These are phyloP conservation scores for Plasmodium falciparum DNA, from an alignment of 169 alveolate species.

Conservation along the genomic window DNA sequence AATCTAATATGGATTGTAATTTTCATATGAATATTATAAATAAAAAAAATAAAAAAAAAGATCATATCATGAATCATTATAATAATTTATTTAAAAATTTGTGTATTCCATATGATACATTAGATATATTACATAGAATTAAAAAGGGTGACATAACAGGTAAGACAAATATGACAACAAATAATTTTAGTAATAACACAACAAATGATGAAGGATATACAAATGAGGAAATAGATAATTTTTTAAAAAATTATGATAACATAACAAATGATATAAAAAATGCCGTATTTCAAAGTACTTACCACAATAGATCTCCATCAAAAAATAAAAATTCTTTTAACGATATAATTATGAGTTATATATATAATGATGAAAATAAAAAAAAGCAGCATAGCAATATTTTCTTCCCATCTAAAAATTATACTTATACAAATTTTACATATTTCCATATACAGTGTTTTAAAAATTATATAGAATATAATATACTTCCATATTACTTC, in stretches of 20 bases:
- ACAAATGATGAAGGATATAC: slow-evolving; percentile 7
- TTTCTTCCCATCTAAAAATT: slow-evolving; percentile 67
- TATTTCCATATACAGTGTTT: slow-evolving; percentile 68
- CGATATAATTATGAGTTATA: slow-evolving; percentile 34
- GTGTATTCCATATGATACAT: slow-evolving; percentile 57
- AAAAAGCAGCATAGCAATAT: slow-evolving; percentile 12
- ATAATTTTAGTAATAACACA: not conserved
- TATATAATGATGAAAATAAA: slow-evolving; percentile 39
- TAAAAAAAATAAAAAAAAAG: slow-evolving; percentile 42
- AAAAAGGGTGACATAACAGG: slow-evolving; percentile 3
- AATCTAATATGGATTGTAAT: slow-evolving; percentile 13
- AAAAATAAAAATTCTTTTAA: slow-evolving; percentile 33
- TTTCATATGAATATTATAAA: not conserved
- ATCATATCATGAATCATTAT: slow-evolving; percentile 21
- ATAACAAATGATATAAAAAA: slow-evolving; percentile 4
- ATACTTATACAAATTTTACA: slow-evolving; percentile 43
- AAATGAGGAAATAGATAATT: slow-evolving; percentile 32
- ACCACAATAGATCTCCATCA: not conserved
- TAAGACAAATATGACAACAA: slow-evolving; percentile 3
- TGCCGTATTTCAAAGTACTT: not conserved
- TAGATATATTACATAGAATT: slow-evolving; percentile 18
- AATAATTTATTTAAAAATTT: slow-evolving; percentile 52
- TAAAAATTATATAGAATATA: slow-evolving; percentile 67
- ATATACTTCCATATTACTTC: slow-evolving; percentile 54
- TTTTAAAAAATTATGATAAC: slow-evolving; percentile 31